Conservation (phyloP, 371 early-diverging fungal genomes). For the Mortierella sp. region DNA sequence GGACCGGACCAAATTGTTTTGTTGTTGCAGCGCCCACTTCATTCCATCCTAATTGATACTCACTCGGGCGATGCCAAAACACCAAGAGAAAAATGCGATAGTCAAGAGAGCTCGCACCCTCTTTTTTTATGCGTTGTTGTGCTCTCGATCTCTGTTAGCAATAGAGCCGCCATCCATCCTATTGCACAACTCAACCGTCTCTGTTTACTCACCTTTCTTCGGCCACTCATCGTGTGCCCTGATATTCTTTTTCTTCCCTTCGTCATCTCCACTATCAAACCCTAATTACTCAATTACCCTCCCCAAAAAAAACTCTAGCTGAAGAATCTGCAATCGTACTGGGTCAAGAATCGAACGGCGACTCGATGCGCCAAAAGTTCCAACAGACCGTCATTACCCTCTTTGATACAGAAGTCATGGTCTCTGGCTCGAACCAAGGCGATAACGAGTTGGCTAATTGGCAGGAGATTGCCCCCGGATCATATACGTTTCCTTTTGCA, state of each 20-base stretch:
- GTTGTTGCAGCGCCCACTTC: too few species aligned
- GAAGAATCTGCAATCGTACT: constrained; percentile 53
- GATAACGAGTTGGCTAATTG: constrained; percentile 64
- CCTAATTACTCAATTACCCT: background rate
- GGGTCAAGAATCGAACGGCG: constrained; percentile 55
- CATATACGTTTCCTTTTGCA: constrained; percentile 71
- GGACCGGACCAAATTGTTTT: background rate
- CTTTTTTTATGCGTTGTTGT: background rate
- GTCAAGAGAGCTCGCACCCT: background rate
- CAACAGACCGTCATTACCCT: constrained; percentile 54
- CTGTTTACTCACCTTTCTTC: background rate
- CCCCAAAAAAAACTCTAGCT: constrained; percentile 20
- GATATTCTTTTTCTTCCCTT: background rate
- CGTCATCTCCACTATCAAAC: background rate
- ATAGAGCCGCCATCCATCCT: background rate
- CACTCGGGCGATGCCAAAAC: background rate
- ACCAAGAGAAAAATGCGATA: background rate
- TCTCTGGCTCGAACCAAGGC: constrained; percentile 36
- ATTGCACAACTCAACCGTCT: background rate
- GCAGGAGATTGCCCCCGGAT: constrained; percentile 68
- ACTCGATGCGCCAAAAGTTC: constrained; percentile 53
- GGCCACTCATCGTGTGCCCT: background rate
- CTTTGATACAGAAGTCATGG: constrained; percentile 49
- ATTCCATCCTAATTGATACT: background rate
- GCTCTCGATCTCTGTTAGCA: background rate